A percentile compares a stretch with the other conserved stretches of the same genome.
Evolutionary conservation across 1,139 yeast species (phyloP).

Genomic region (Debaryomyces psychrophilus): DNA sequence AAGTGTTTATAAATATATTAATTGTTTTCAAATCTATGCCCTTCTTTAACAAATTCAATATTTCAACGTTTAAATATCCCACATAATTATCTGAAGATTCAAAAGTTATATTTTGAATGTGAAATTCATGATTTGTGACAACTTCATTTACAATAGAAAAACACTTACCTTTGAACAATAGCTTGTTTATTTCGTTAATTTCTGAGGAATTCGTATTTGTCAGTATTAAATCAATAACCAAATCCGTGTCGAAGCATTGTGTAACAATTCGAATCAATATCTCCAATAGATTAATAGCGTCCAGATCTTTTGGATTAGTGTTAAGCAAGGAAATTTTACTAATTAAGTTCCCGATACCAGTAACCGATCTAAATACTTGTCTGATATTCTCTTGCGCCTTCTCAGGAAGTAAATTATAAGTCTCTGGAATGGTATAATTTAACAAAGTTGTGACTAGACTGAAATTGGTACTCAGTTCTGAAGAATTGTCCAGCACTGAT

Average conservation of each 20-base stretch:
- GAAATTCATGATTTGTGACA: slow-evolving; percentile 12
- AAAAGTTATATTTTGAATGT: slow-evolving; percentile 19
- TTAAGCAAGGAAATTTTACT: slow-evolving; percentile 19
- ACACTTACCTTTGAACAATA: slow-evolving; percentile 39
- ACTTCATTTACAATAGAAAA: slow-evolving; percentile 32
- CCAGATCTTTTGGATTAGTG: background rate
- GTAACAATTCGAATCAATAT: slow-evolving; percentile 6
- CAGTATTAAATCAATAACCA: slow-evolving; percentile 20
- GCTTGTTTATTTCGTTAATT: slow-evolving; percentile 38
- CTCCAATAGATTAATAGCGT: background rate
- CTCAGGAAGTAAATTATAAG: slow-evolving; percentile 22
- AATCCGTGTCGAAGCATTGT: slow-evolving; percentile 23
- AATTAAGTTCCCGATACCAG: slow-evolving; percentile 36
- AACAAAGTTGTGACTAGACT: slow-evolving; percentile 28
- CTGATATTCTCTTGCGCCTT: slow-evolving; percentile 16
- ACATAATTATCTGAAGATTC: slow-evolving; percentile 26
- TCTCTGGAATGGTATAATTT: slow-evolving; percentile 36
- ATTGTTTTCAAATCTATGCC: slow-evolving; percentile 15
- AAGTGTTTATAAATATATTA: slow-evolving; percentile 28
- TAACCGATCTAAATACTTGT: slow-evolving; percentile 23
- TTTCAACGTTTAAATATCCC: slow-evolving; percentile 23
- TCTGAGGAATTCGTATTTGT: slow-evolving; percentile 17
- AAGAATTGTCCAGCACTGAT: slow-evolving; percentile 5
- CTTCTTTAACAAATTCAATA: slow-evolving; percentile 17
- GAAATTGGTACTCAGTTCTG: slow-evolving; percentile 13